These are phyloP conservation scores for Trichosporon inkin DNA, from an alignment of 1,284 basidiomycete genomes.

Conservation along the genomic window DNA sequence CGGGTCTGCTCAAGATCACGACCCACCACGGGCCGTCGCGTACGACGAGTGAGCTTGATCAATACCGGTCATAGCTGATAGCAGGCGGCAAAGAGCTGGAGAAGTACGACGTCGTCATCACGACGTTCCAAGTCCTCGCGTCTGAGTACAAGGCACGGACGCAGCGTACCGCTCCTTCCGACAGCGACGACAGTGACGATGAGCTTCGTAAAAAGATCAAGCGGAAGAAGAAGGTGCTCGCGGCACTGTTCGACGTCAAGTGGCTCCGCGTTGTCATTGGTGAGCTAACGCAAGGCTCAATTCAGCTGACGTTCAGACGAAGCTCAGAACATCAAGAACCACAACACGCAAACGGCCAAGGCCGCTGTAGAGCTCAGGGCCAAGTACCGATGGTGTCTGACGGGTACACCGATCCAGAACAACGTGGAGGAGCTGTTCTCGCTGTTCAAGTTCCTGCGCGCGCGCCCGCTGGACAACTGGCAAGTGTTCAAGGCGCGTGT, in stretches of 20 bases:
- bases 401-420: slow-evolving; percentile 90
- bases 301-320: slow-evolving; percentile 61
- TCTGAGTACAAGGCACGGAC: slow-evolving; percentile 55
- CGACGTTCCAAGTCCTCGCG: slow-evolving; percentile 73
- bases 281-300: slow-evolving; percentile 39
- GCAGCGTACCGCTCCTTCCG: slow-evolving; percentile 15
- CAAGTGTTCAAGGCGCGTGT: slow-evolving; percentile 73
- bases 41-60: slow-evolving; percentile 57
- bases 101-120: slow-evolving; percentile 69
- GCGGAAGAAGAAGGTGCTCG: slow-evolving; percentile 50
- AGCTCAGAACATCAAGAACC: slow-evolving; percentile 96
- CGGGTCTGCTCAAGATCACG: slow-evolving; percentile 61
- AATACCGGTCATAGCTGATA: slow-evolving; percentile 5
- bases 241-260: slow-evolving; percentile 70
- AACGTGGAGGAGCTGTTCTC: slow-evolving; percentile 84
- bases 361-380: slow-evolving; percentile 74
- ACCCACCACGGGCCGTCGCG: slow-evolving; percentile 76
- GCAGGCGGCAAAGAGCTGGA: slow-evolving; percentile 61
- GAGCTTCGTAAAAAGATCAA: slow-evolving; percentile 48
- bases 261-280: slow-evolving; percentile 86
- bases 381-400: slow-evolving; percentile 84
- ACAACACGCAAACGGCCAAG: slow-evolving; percentile 71
- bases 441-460: slow-evolving; percentile 79
- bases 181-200: slow-evolving; percentile 49
- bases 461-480: slow-evolving; percentile 78